These are phyloP conservation scores for Amanita rimosa DNA, from an alignment of 768 basidiomycete species.

Conservation along the genomic window DNA sequence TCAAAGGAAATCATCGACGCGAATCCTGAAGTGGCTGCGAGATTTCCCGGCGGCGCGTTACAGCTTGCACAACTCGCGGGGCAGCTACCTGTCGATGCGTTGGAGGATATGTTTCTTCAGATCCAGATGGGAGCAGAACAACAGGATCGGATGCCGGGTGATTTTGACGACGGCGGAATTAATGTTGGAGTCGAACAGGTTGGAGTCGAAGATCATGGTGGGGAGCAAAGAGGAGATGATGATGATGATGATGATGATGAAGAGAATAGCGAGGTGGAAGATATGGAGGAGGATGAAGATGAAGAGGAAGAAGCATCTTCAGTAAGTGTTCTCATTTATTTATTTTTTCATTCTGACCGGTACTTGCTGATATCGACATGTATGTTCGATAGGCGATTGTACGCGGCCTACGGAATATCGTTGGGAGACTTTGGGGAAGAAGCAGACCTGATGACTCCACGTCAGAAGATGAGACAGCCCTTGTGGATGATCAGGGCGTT, in stretches of 20 bases:
- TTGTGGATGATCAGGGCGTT: slow-evolving; percentile 19
- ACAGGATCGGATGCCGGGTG: slow-evolving; percentile 35
- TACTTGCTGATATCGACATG: background rate
- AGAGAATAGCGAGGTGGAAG: slow-evolving; percentile 15
- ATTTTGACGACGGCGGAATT: slow-evolving; percentile 19
- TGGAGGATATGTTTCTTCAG: slow-evolving; percentile 47
- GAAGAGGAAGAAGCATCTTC: slow-evolving; percentile 37
- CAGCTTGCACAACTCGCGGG: slow-evolving; percentile 49
- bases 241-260: too few relatives aligned
- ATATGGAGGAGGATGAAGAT: slow-evolving; percentile 26
- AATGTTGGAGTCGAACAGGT: slow-evolving; percentile 8
- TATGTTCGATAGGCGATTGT: slow-evolving; percentile 39
- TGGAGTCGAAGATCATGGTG: slow-evolving; percentile 10
- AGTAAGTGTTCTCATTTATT: slow-evolving; percentile 34
- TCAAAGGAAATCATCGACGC: slow-evolving; percentile 51
- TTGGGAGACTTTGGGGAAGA: slow-evolving; percentile 49
- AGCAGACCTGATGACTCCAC: slow-evolving; percentile 22
- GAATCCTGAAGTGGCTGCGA: slow-evolving; percentile 38
- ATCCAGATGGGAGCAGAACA: slow-evolving; percentile 25
- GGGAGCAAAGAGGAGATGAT: slow-evolving; percentile 13
- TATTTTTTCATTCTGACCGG: background rate
- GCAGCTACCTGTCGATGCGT: slow-evolving; percentile 42
- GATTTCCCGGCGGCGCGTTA: slow-evolving; percentile 55
- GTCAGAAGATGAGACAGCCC: slow-evolving; percentile 27
- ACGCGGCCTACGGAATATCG: slow-evolving; percentile 43